phyloP scores from a whole-genome alignment of 306 rosid species.

The Prunus mume region DNA sequence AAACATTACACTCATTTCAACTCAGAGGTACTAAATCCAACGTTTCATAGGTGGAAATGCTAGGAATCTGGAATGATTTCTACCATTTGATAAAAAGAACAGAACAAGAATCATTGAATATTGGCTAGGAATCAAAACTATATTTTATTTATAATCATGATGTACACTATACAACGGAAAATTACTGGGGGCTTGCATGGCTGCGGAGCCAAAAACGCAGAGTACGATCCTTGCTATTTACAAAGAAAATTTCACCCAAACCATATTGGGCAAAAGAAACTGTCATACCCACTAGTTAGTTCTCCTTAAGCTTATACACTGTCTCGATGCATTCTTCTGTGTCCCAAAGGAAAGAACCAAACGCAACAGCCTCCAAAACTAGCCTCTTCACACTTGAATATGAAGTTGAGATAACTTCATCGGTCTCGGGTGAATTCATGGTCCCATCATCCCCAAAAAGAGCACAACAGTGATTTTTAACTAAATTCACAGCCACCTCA shows the following conservation, averaged over 20 bases:
- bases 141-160: not conserved
- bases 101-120: not conserved
- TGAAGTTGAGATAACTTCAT: slow-evolving; percentile 74
- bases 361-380: slow-evolving; percentile 94
- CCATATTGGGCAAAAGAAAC: not conserved
- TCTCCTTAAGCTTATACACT: slow-evolving; percentile 74
- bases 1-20: not conserved
- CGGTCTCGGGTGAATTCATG: slow-evolving; percentile 38
- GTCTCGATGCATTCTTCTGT: slow-evolving; percentile 74
- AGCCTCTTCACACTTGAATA: slow-evolving; percentile 88
- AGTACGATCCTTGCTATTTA: slow-evolving; percentile 37
- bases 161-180: slow-evolving; percentile 35
- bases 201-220: slow-evolving; percentile 6
- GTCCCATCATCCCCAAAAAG: slow-evolving; percentile 52
- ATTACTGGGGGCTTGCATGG: slow-evolving; percentile 5
- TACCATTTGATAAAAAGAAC: not conserved
- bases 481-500: slow-evolving; percentile 68
- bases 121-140: not conserved
- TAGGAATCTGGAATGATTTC: no score
- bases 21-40: no score
- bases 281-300: slow-evolving; percentile 29
- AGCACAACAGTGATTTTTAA: slow-evolving; percentile 66
- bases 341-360: slow-evolving; percentile 94
- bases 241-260: slow-evolving; percentile 31
- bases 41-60: no score